These are phyloP conservation scores for Aureobasidium subglaciale DNA, from an alignment of 2,329 filamentous ascomycete genomes.

Conservation along the genomic window DNA sequence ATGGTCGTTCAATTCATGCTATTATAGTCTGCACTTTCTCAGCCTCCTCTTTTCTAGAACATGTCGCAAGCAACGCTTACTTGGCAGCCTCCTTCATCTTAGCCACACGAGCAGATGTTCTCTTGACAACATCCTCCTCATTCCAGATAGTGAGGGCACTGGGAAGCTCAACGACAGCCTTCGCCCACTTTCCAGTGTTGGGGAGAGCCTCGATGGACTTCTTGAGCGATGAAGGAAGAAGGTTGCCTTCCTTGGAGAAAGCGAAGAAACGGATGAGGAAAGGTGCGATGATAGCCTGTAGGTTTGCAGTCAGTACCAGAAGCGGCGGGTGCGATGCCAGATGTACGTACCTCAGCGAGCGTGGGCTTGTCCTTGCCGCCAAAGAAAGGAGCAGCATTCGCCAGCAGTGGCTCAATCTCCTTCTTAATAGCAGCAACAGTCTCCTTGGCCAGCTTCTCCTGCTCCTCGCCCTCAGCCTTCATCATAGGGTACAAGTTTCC, in stretches of 20 bases:
- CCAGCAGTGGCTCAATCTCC: slow-evolving; percentile 66
- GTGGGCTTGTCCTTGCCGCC: slow-evolving; percentile 50
- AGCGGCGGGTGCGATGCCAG: neutral
- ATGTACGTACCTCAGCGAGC: slow-evolving; percentile 51
- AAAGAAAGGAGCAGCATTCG: slow-evolving; percentile 39
- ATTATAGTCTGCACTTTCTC: neutral
- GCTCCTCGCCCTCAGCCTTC: slow-evolving; percentile 44
- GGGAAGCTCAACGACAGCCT: slow-evolving; percentile 31
- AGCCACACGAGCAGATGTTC: slow-evolving; percentile 38
- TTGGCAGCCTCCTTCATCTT: slow-evolving; percentile 24
- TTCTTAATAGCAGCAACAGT: slow-evolving; percentile 54
- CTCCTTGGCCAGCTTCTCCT: slow-evolving; percentile 42
- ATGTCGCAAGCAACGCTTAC: slow-evolving; percentile 9
- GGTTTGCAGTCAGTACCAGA: neutral
- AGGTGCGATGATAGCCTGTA: slow-evolving; percentile 45
- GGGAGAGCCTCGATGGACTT: slow-evolving; percentile 20
- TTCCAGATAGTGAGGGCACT: slow-evolving; percentile 61
- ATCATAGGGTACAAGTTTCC: slow-evolving; percentile 41
- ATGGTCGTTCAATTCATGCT: neutral
- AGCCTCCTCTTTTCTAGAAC: neutral
- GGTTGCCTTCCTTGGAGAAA: slow-evolving; percentile 45
- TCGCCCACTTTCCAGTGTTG: slow-evolving; percentile 27
- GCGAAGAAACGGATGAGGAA: slow-evolving; percentile 58
- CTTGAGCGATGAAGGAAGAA: slow-evolving; percentile 46
- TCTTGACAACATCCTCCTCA: slow-evolving; percentile 41